A percentile compares a stretch with the other conserved stretches of the same genome.
These are phyloP conservation scores for Cordia subcordata DNA, from an alignment of 257 asterid genomes.

Conservation along the genomic window DNA sequence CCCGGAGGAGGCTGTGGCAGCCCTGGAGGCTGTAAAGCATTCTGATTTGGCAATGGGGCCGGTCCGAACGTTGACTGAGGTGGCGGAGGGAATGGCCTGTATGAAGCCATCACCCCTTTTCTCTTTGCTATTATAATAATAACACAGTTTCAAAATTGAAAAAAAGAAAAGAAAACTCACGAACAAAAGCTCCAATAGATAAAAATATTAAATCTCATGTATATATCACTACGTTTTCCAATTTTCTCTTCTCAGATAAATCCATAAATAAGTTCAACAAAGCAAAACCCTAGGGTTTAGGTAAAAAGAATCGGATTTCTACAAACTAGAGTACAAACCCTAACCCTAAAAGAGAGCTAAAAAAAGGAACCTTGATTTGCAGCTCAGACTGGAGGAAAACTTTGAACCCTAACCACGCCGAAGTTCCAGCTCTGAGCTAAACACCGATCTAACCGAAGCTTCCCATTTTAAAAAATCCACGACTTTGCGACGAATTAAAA, in stretches of 20 bases:
- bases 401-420: background rate
- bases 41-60: constrained; percentile 66
- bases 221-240: background rate
- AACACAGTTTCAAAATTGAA: background rate
- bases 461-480: background rate
- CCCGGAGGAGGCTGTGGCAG: constrained; percentile 29
- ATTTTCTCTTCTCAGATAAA: background rate
- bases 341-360: background rate
- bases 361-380: background rate
- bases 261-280: background rate
- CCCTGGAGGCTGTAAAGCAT: constrained; percentile 40
- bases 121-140: background rate
- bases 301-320: no score
- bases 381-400: background rate
- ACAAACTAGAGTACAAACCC: no score
- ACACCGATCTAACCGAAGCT: background rate
- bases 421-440: background rate
- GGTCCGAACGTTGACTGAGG: constrained; percentile 47
- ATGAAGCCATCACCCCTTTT: constrained; percentile 59
- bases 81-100: constrained; percentile 85
- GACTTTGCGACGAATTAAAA: background rate
- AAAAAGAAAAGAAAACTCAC: background rate
- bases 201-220: background rate
- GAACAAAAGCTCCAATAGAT: constrained; percentile 18
- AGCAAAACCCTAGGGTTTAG: background rate